Conservation (phyloP, 805 yeast genomes). For the Wickerhamomyces subpelliculosus region DNA sequence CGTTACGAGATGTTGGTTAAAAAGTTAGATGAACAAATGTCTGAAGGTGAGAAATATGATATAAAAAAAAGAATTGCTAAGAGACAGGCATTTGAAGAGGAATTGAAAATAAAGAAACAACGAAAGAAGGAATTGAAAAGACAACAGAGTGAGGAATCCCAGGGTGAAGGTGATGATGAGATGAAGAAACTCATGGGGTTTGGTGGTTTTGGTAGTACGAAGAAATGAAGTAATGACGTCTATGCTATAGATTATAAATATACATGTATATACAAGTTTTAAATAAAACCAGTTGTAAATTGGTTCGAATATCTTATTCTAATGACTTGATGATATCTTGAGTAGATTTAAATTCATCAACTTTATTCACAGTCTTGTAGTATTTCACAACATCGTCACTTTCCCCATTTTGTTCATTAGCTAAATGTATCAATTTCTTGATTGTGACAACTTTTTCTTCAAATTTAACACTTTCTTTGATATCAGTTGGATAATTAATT, state of each 20-base stretch:
- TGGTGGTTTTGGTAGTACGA: conserved; percentile 44
- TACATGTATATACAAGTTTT: conserved; percentile 1
- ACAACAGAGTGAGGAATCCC: no score
- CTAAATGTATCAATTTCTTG: conserved; percentile 30
- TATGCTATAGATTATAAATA: neutral
- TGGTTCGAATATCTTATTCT: neutral
- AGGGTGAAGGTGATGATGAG: no score
- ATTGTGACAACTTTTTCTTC: conserved; percentile 60
- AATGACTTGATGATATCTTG: conserved; percentile 1
- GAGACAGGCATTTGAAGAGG: conserved; percentile 32
- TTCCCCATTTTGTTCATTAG: conserved; percentile 22
- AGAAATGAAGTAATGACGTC: conserved; percentile 22
- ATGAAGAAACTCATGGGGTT: conserved; percentile 52
- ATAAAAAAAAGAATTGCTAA: conserved; percentile 34
- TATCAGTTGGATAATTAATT: conserved; percentile 51
- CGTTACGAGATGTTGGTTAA: conserved; percentile 30
- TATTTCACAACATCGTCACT: conserved; percentile 50
- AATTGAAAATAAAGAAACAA: conserved; percentile 23
- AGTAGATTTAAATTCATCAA: conserved; percentile 13
- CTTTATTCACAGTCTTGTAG: conserved; percentile 60
- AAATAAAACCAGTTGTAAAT: neutral
- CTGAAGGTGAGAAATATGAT: conserved; percentile 21
- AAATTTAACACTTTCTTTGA: conserved; percentile 64
- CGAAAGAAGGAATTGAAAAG: no score
- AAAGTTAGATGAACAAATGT: conserved; percentile 18